Percentiles rank a stretch among this genome's conserved stretches.
phyloP scores from a whole-genome alignment of 176 grass and related monocot genomes.

The Eleusine coracana region DNA sequence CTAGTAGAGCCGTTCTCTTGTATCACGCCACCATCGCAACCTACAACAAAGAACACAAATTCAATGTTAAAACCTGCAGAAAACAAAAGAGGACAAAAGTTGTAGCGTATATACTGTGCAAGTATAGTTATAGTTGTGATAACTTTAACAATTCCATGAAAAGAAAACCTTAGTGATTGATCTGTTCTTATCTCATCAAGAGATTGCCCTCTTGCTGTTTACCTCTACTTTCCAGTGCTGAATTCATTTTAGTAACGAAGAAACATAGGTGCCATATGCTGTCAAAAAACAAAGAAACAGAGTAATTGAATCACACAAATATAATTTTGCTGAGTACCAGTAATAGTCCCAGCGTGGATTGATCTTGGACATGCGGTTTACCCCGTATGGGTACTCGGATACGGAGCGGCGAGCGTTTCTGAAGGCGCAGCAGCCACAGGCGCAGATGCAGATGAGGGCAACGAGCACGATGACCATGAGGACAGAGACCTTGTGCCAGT shows the following conservation, averaged over 20 bases:
- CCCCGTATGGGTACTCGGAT: slow-evolving; percentile 75
- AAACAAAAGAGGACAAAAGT: slow-evolving; percentile 9
- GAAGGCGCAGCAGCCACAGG: slow-evolving; percentile 84
- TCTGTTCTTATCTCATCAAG: neutral
- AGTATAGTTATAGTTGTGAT: slow-evolving; percentile 19
- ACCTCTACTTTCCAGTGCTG: neutral
- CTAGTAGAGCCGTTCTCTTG: slow-evolving; percentile 74
- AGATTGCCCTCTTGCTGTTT: neutral
- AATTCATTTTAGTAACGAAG: neutral
- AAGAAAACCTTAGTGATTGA: neutral
- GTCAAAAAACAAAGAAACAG: neutral
- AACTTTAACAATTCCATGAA: neutral
- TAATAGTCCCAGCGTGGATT: slow-evolving; percentile 87
- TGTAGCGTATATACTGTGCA: neutral
- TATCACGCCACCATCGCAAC: slow-evolving; percentile 70
- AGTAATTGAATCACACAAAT: neutral
- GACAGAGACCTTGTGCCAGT: slow-evolving; percentile 91
- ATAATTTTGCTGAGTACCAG: slow-evolving; percentile 64
- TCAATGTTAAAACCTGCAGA: neutral
- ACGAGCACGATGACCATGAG: slow-evolving; percentile 73
- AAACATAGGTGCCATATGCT: slow-evolving; percentile 1
- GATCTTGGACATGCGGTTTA: slow-evolving; percentile 90
- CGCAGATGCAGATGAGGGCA: slow-evolving; percentile 66
- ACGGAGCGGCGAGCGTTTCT: slow-evolving; percentile 65
- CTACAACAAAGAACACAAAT: slow-evolving; percentile 53